Conservation (phyloP, 768 basidiomycete species). For the Asterophora lycoperdoides region DNA sequence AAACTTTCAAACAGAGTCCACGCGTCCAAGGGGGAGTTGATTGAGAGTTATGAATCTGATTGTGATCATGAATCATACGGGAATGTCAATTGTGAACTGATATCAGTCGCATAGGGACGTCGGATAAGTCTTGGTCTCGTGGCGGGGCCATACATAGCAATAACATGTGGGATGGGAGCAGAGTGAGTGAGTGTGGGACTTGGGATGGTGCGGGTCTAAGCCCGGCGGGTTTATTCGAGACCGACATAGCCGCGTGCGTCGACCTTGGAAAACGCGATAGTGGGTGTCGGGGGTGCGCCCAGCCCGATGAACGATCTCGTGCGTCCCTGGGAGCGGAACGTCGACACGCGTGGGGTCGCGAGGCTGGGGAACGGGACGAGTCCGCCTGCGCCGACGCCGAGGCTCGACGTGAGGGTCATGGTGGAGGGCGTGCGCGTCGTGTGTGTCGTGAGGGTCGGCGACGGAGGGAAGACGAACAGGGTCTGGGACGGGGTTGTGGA, state of each 20-base stretch:
- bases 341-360: constrained; percentile 66
- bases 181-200: too few relatives aligned
- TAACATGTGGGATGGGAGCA: not conserved
- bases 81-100: too few relatives aligned
- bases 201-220: too few relatives aligned
- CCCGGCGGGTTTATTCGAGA: constrained; percentile 29
- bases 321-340: constrained; percentile 60
- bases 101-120: not conserved
- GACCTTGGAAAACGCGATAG: constrained; percentile 78
- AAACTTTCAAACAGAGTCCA: constrained; percentile 20
- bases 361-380: constrained; percentile 52
- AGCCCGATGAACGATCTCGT: constrained; percentile 74
- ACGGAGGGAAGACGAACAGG: constrained; percentile 83
- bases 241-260: constrained; percentile 81
- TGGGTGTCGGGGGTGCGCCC: constrained; percentile 64
- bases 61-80: not conserved
- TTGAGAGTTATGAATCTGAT: constrained; percentile 12
- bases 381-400: constrained; percentile 23
- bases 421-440: constrained; percentile 71
- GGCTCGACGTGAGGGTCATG: constrained; percentile 72
- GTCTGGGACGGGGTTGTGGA: constrained; percentile 69
- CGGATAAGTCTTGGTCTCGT: constrained; percentile 1
- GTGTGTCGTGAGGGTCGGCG: constrained; percentile 49
- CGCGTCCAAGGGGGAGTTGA: constrained; percentile 14
- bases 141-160: not conserved